phyloP scores from a whole-genome alignment of 768 basidiomycete species.

The Tulasnella sp. region DNA sequence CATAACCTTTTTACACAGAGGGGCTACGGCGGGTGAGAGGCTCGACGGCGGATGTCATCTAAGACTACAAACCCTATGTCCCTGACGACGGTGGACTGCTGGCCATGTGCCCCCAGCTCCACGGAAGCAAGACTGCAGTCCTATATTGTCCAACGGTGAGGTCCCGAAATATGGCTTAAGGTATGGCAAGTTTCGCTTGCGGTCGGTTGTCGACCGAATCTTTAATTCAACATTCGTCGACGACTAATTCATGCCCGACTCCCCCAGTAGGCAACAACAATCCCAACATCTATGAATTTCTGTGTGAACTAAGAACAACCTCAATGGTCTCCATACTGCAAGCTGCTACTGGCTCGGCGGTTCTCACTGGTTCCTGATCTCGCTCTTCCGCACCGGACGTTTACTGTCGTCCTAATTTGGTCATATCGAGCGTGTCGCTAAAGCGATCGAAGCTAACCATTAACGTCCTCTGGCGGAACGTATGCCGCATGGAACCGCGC shows the following conservation, averaged over 20 bases:
- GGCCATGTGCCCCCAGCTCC: not conserved
- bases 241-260: not conserved
- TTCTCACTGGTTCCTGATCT: too few relatives aligned
- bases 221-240: not conserved
- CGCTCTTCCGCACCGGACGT: too few relatives aligned
- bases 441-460: too few relatives aligned
- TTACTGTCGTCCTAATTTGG: too few relatives aligned
- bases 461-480: too few relatives aligned
- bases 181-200: not conserved
- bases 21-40: not conserved
- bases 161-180: not conserved
- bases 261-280: not conserved
- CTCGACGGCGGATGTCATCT: not conserved
- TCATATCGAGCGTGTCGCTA: too few relatives aligned
- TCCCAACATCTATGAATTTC: not conserved
- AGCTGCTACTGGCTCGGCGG: too few relatives aligned
- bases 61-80: slow-evolving; percentile 6
- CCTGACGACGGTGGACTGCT: not conserved
- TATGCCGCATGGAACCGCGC: too few relatives aligned
- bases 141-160: not conserved
- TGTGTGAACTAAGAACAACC: not conserved
- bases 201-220: not conserved
- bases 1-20: not conserved
- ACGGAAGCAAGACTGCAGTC: not conserved
- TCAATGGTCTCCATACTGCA: too few relatives aligned